A percentile compares a stretch with the other conserved stretches of the same genome.
Conservation (phyloP, 2,329 filamentous ascomycete species). For the Talaromyces albobiverticillius region DNA sequence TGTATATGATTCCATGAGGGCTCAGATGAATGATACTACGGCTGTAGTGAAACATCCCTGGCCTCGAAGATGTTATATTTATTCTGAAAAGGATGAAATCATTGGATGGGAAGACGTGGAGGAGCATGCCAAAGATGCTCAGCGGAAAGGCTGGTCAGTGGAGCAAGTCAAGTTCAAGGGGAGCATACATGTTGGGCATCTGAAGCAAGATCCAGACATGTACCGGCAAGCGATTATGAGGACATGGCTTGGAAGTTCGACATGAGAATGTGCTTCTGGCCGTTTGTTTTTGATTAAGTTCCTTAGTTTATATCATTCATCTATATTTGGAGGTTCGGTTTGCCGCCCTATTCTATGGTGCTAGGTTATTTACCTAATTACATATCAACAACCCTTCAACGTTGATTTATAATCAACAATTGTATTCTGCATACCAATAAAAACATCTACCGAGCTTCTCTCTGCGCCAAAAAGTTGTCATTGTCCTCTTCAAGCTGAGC, state of each 20-base stretch:
- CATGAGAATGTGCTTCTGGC: too few relatives aligned
- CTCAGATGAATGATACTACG: background rate
- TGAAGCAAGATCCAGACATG: background rate
- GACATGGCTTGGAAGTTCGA: conserved; percentile 4
- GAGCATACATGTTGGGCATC: conserved; percentile 4
- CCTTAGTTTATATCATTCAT: too few relatives aligned
- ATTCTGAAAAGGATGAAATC: conserved; percentile 7
- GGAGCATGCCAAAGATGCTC: conserved; percentile 6
- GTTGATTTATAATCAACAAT: too few relatives aligned
- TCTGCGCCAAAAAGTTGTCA: too few relatives aligned
- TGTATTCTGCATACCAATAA: too few relatives aligned
- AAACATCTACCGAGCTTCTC: too few relatives aligned
- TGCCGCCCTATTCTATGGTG: too few relatives aligned
- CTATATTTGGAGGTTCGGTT: too few relatives aligned
- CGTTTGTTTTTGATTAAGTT: too few relatives aligned
- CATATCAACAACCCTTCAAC: too few relatives aligned
- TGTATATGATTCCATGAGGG: background rate
- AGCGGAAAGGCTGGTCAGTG: conserved; percentile 3
- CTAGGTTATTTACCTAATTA: too few relatives aligned
- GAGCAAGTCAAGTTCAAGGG: conserved; percentile 1
- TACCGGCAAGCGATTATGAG: background rate
- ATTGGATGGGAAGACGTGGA: conserved; percentile 2
- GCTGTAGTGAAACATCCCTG: background rate
- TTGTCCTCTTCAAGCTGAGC: too few relatives aligned
- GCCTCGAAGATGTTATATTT: conserved; percentile 1